Evolutionary conservation across 139 green algal species (phyloP).

Genomic region (Coelastrella sp.): DNA sequence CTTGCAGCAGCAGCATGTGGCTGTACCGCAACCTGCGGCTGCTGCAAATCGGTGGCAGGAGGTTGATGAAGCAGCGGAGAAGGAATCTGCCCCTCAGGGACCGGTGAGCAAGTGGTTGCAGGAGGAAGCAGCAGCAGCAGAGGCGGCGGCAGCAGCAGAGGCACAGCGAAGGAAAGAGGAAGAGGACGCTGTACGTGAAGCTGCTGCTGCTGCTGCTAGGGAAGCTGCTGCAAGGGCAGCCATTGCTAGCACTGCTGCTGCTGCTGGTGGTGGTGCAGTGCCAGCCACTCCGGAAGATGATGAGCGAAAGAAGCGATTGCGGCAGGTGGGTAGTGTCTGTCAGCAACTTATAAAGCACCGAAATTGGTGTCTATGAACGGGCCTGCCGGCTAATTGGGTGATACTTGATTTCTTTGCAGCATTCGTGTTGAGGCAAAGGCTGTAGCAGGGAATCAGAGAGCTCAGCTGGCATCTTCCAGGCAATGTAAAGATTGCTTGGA

Average conservation of each 20-base stretch:
- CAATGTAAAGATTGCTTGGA: too few relatives aligned
- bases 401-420: not conserved
- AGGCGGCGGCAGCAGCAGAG: not conserved
- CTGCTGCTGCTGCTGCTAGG: not conserved
- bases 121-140: slow-evolving; percentile 54
- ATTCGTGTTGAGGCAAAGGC: too few relatives aligned
- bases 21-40: not conserved
- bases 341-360: too few relatives aligned
- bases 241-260: not conserved
- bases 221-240: not conserved
- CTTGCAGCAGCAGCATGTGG: not conserved
- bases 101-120: slow-evolving; percentile 71
- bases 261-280: not conserved
- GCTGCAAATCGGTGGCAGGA: slow-evolving; percentile 67
- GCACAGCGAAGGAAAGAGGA: not conserved
- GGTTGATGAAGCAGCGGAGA: slow-evolving; percentile 74
- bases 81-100: slow-evolving; percentile 49
- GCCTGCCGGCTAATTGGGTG: not conserved
- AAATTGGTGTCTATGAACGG: not conserved
- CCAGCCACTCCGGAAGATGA: slow-evolving; percentile 37
- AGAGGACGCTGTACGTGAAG: not conserved
- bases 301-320: slow-evolving; percentile 38
- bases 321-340: slow-evolving; percentile 42
- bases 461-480: too few relatives aligned
- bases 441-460: too few relatives aligned